These are phyloP conservation scores for Tetrahymena borealis DNA, from an alignment of 73 alveolate species.

Conservation along the genomic window DNA sequence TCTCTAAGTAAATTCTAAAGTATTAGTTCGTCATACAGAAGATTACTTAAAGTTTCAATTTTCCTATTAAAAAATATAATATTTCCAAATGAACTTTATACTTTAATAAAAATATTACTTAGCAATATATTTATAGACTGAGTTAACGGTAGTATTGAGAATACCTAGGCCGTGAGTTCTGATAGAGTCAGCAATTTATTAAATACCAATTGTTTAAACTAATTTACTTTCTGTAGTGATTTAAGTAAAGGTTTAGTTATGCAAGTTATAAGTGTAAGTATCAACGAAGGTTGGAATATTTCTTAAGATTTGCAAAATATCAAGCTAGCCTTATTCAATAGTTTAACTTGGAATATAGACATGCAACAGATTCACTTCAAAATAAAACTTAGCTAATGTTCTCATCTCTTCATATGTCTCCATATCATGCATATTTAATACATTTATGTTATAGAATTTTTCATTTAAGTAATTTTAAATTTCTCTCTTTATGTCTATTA, in stretches of 20 bases:
- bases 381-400: constrained; percentile 85
- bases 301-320: constrained; percentile 76
- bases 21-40: constrained; percentile 88
- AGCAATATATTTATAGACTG: constrained; percentile 81
- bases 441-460: constrained; percentile 94
- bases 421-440: constrained; percentile 90
- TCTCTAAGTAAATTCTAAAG: constrained; percentile 83
- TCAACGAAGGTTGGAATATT: constrained; percentile 72
- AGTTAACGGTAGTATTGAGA: constrained; percentile 83
- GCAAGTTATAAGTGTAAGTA: constrained; percentile 88
- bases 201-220: constrained; percentile 77
- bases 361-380: constrained; percentile 72
- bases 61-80: constrained; percentile 2
- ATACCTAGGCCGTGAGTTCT: constrained; percentile 97
- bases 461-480: constrained; percentile 79
- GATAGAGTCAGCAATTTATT: constrained; percentile 79
- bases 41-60: constrained; percentile 69
- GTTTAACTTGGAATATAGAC: constrained; percentile 90
- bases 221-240: constrained; percentile 72
- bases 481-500: constrained; percentile 77
- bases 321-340: constrained; percentile 86
- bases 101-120: constrained; percentile 35
- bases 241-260: constrained; percentile 80
- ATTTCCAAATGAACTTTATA: neutral
- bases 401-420: constrained; percentile 96